A percentile compares a stretch with the other conserved stretches of the same genome.
Conservation (phyloP, 148 eudicot species). For the Polygonum aviculare region DNA sequence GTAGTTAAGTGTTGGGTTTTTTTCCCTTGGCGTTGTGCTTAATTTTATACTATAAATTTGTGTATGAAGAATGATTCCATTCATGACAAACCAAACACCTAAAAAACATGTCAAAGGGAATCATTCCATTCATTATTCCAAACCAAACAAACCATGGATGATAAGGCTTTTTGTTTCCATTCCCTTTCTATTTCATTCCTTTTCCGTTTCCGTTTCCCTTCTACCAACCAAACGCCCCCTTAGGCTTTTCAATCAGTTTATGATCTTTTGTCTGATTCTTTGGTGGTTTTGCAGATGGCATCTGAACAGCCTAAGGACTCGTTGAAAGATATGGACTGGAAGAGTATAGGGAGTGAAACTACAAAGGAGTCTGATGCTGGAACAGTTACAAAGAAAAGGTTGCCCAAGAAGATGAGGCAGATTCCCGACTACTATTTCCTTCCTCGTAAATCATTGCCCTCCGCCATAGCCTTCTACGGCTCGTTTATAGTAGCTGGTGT, state of each 20-base stretch:
- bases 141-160: no score
- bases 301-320: constrained; percentile 44
- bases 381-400: constrained; percentile 37
- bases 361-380: constrained; percentile 23
- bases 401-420: constrained; percentile 40
- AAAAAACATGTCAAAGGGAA: no score
- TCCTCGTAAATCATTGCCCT: constrained; percentile 49
- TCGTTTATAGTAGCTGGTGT: constrained; percentile 57
- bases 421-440: constrained; percentile 67
- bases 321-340: constrained; percentile 48
- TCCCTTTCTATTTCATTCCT: no score
- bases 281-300: constrained; percentile 23
- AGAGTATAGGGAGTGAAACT: constrained; percentile 28
- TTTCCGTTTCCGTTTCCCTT: no score
- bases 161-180: no score
- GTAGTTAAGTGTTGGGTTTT: no score
- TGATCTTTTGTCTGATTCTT: neutral
- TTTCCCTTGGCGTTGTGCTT: no score
- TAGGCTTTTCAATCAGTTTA: neutral
- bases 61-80: no score
- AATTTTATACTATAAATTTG: no score
- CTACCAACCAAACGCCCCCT: no score
- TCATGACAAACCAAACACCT: no score
- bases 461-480: constrained; percentile 49
- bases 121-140: no score